phyloP scores from a whole-genome alignment of 2,329 filamentous ascomycete species.

The Trichoderma simmonsii region DNA sequence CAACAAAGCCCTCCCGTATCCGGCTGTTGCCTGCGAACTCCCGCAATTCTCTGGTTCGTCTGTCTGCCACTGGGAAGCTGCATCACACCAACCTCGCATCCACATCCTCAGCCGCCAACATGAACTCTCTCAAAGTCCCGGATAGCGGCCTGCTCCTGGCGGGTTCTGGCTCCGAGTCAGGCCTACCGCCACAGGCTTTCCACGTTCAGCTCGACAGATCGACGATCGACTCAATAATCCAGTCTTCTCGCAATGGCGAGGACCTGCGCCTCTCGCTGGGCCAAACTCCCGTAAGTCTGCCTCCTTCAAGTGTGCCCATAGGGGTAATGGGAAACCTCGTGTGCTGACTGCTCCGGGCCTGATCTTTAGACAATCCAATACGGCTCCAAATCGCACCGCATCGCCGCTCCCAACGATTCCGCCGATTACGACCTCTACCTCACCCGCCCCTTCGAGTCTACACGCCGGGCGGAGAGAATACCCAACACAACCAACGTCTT shows the following conservation, averaged over 20 bases:
- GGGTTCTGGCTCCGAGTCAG: constrained; percentile 42
- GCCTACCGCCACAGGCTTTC: constrained; percentile 53
- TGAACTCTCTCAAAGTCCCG: constrained; percentile 56
- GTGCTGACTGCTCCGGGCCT: constrained; percentile 21
- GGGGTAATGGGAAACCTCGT: not conserved
- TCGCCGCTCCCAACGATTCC: constrained; percentile 44
- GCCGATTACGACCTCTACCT: constrained; percentile 56
- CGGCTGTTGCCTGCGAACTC: not conserved
- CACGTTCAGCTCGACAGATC: constrained; percentile 55
- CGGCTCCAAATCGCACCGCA: constrained; percentile 48
- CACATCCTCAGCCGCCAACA: constrained; percentile 25
- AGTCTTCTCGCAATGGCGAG: constrained; percentile 55
- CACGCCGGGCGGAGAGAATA: constrained; percentile 46
- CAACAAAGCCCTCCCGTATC: not conserved
- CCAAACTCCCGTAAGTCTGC: constrained; percentile 54
- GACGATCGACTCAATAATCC: constrained; percentile 61
- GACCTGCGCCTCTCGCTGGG: constrained; percentile 57
- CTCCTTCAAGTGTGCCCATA: not conserved
- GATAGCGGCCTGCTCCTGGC: constrained; percentile 57
- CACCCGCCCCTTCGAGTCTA: constrained; percentile 48
- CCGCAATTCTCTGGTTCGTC: constrained; percentile 1
- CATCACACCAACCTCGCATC: not conserved
- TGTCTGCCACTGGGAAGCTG: constrained; percentile 2
- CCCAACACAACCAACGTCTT: constrained; percentile 52
- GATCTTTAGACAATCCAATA: constrained; percentile 50